These are phyloP conservation scores for Neonectria ditissima DNA, from an alignment of 2,329 filamentous ascomycete species.

Conservation along the genomic window DNA sequence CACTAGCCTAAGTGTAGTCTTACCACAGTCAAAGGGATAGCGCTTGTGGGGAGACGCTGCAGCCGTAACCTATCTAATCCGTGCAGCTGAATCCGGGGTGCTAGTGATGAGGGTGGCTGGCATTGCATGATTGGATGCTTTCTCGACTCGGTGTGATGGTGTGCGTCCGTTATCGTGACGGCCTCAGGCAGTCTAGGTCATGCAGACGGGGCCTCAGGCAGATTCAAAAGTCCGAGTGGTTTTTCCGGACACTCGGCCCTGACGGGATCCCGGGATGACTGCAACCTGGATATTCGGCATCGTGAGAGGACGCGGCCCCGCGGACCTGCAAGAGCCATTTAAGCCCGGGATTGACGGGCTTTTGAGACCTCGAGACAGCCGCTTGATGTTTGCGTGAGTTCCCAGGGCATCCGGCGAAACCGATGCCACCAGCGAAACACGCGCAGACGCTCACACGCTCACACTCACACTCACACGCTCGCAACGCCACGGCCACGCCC, in stretches of 20 bases:
- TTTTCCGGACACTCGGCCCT: not conserved
- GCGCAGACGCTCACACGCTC: too few relatives aligned
- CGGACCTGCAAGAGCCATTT: not conserved
- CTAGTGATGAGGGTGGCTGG: not conserved
- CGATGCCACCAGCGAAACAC: not conserved
- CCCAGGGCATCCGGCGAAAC: not conserved
- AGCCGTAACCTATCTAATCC: not conserved
- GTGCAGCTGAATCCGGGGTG: not conserved
- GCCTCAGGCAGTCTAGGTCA: not conserved
- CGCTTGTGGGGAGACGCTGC: not conserved
- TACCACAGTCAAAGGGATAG: too few relatives aligned
- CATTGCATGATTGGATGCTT: not conserved
- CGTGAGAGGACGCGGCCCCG: not conserved
- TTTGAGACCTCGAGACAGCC: not conserved
- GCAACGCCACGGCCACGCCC: too few relatives aligned
- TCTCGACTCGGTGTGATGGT: too few relatives aligned
- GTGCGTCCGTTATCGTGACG: not conserved
- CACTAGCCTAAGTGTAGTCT: too few relatives aligned
- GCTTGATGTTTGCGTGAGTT: not conserved
- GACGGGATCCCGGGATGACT: not conserved
- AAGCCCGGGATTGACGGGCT: not conserved
- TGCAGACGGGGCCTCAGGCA: not conserved
- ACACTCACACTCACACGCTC: too few relatives aligned
- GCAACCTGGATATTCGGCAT: not conserved
- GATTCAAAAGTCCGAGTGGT: not conserved